phyloP scores from a whole-genome alignment of 2,329 filamentous ascomycete species.

The Massarina eburnea region DNA sequence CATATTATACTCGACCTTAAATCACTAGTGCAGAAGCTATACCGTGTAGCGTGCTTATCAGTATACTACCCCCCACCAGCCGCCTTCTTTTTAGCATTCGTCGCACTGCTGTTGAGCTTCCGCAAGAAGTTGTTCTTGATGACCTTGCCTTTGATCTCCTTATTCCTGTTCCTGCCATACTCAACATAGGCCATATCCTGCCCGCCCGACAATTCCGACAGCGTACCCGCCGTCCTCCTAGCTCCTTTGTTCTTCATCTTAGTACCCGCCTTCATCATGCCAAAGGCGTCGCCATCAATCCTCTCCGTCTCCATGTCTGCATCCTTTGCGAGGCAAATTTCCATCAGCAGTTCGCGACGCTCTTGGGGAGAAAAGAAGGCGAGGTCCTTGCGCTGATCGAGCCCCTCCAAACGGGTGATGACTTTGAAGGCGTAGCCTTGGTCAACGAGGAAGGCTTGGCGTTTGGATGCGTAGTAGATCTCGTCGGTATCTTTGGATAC shows the following conservation, averaged over 20 bases:
- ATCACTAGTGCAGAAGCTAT: too few relatives aligned
- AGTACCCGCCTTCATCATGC: constrained; percentile 47
- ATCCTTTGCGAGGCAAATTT: constrained; percentile 87
- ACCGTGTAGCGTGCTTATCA: too few relatives aligned
- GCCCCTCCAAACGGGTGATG: constrained; percentile 90
- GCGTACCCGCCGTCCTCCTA: constrained; percentile 77
- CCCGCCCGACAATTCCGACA: constrained; percentile 85
- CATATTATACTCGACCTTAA: too few relatives aligned
- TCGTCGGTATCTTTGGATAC: constrained; percentile 97
- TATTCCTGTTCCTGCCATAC: constrained; percentile 51
- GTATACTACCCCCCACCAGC: not conserved
- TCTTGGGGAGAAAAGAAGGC: constrained; percentile 79
- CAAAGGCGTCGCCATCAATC: constrained; percentile 68
- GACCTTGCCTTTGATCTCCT: constrained; percentile 46
- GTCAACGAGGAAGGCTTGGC: constrained; percentile 95
- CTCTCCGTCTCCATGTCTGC: constrained; percentile 69
- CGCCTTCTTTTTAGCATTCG: constrained; percentile 12
- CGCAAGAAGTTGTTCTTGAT: constrained; percentile 49
- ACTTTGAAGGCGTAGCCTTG: constrained; percentile 99
- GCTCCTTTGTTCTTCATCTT: constrained; percentile 58
- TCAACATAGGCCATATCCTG: constrained; percentile 88
- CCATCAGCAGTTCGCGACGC: constrained; percentile 81
- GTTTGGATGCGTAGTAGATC: constrained; percentile 96
- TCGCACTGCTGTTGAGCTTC: constrained; percentile 38
- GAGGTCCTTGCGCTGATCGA: constrained; percentile 79